Base-by-base conservation (phyloP, 139 green algal species). In the Micractinium sp. region DNA sequence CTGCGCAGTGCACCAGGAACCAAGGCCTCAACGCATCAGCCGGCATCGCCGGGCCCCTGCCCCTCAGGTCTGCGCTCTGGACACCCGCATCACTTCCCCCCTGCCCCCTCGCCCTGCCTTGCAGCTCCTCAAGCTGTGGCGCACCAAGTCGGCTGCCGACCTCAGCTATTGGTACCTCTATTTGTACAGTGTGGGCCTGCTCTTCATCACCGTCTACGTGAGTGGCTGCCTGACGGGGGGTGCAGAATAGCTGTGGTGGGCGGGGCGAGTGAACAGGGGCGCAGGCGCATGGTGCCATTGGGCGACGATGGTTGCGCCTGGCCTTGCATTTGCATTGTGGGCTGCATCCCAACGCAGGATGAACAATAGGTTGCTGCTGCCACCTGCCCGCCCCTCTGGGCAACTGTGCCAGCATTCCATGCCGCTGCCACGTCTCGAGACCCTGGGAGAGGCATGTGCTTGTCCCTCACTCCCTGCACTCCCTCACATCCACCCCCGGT, bases 121-220 rank as follows among this genome's bases (percentile, higher is more conserved):
- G 80, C 80, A 85, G 80, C 80, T 85, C 20, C 39, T 71, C 47
- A 85, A 85, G n/a, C 80, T 85, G 31, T 85, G 53, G 47, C 53
- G 80, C 41, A 85, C 80, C 47, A 85, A 85, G 80, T 85, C 80
- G 25, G 80, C 80, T 13, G 80, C 41, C n/a, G 80, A 85, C 53
- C 53, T 85, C 27, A 39, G 23, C 47, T 85, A 85, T 27, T 69
- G 31, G 53, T 85, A 85, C 80, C 80, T 85, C 1, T 31, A 12
- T 0, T 56, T 85, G 29, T 85, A 85, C 53, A 73, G 53, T 47
- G 61, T 85, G 12, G 80, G 80, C 80, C 80, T 85, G 25, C 80
- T 85, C 29, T 85, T 85, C 80, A 85, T 85, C 53, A 85, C 80
- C 18, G 80, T 85, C 1, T 85, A 85, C 33, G 80, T 85, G 53